Evolutionary conservation across 1,284 basidiomycete species (phyloP), one percentile per base, ranked within the genome.

Genomic region (Vanrija pseudolonga): DNA sequence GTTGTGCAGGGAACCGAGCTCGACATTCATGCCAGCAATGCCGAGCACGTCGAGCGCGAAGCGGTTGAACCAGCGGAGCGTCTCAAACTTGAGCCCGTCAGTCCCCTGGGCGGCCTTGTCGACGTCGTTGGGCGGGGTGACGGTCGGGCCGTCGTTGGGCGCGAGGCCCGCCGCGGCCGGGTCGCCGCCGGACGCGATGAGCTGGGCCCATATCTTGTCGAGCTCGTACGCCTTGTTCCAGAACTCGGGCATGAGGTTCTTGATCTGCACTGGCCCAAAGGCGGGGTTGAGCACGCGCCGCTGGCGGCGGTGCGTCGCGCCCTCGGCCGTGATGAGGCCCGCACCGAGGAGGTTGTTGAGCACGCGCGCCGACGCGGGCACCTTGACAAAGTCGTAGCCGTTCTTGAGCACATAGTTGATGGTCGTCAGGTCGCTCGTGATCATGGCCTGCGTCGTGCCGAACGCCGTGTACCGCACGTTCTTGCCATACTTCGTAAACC

Each of bases 11-110:
- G 74, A 67, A 47, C 82, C 74, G 73, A 88, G 85, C 18, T 77
- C 62, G 72, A 87, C 87, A 45, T 81, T 83, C 64, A 87, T 87
- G 6, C 85, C 85, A n/a, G 87, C 84, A 41, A 84, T 76, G 6
- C 86, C 86, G 51, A 90, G 87, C 42, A 86, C 80, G 62, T 88
- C 87, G 15, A 89, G 77, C 1, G 85, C 86, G 9, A 84, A 81
- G 32, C 82, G 81, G 2, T 79, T 81, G 11, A 88, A 78, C 81
- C 82, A 86, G 18, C 76, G 65, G 51, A 86, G 74, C n/a, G 82
- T 81, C 59, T 89, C 85, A 38, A 86, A 76, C 24, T 70, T 65
- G 56, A 46, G 51, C 24, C 51, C 45, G 11, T 52, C 55, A 19
- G 7, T 32, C 12, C 32, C 32, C 32, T 32, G 32, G 11, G 32